Evolutionary conservation across 768 basidiomycete species (phyloP).

Genomic region (Russula sp.): DNA sequence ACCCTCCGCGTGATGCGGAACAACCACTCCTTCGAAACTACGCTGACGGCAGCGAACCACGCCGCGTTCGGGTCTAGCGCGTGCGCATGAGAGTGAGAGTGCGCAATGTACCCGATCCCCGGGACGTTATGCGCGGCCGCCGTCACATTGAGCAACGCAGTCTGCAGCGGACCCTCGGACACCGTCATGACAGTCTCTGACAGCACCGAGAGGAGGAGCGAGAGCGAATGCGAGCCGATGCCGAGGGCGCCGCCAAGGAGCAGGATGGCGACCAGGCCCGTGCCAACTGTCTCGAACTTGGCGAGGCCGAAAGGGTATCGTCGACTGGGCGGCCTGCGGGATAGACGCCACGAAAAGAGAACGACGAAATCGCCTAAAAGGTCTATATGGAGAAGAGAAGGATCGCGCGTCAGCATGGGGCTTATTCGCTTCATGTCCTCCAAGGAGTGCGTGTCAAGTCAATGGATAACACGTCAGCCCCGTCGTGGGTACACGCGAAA

Average conservation of each 20-base stretch:
- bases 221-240: slow-evolving; percentile 86
- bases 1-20: slow-evolving; percentile 86
- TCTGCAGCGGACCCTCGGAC: slow-evolving; percentile 55
- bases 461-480: neutral
- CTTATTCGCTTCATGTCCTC: too few species aligned
- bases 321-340: slow-evolving; percentile 70
- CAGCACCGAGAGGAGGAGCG: slow-evolving; percentile 71
- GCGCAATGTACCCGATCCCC: slow-evolving; percentile 30
- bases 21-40: slow-evolving; percentile 86
- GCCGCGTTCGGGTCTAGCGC: slow-evolving; percentile 88
- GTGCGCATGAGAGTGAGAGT: slow-evolving; percentile 47
- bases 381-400: slow-evolving; percentile 36
- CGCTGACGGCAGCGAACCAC: slow-evolving; percentile 84
- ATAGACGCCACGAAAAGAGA: slow-evolving; percentile 80
- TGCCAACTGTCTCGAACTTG: slow-evolving; percentile 94
- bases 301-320: slow-evolving; percentile 84
- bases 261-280: slow-evolving; percentile 81
- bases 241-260: slow-evolving; percentile 79
- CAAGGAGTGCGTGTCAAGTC: neutral
- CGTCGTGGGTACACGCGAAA: neutral
- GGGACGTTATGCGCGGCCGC: slow-evolving; percentile 50
- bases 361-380: slow-evolving; percentile 88
- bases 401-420: neutral
- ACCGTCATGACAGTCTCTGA: slow-evolving; percentile 55
- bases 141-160: slow-evolving; percentile 51